Percentiles rank a stretch among this genome's conserved stretches.
Evolutionary conservation across 768 basidiomycete genomes (phyloP).

Genomic region (Mycena latifolia): DNA sequence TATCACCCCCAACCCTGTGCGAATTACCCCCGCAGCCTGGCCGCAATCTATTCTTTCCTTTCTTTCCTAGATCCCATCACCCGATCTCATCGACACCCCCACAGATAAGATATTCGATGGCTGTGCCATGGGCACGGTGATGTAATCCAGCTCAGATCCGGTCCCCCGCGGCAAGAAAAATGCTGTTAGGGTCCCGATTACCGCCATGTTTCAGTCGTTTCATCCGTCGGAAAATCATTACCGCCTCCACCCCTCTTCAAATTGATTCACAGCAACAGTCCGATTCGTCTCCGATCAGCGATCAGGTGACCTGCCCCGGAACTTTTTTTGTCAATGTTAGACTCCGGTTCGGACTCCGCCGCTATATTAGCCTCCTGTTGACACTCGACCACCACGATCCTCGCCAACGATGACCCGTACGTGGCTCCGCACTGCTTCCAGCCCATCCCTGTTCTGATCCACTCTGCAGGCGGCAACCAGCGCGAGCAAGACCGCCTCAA

Average conservation of each 20-base stretch:
- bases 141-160: constrained; percentile 14
- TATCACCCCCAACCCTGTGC: too few relatives aligned
- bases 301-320: constrained; percentile 10
- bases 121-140: not conserved
- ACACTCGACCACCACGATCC: constrained; percentile 31
- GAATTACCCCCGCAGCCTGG: too few relatives aligned
- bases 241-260: not conserved
- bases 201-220: not conserved
- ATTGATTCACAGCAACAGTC: too few relatives aligned
- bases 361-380: constrained; percentile 14
- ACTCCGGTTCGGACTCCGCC: constrained; percentile 40
- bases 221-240: not conserved
- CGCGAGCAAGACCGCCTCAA: constrained; percentile 80
- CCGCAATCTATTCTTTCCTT: too few relatives aligned
- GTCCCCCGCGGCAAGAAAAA: constrained; percentile 46
- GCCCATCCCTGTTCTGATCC: constrained; percentile 23
- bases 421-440: constrained; percentile 41
- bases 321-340: constrained; percentile 27
- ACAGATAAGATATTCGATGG: constrained; percentile 19
- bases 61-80: too few relatives aligned
- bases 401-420: constrained; percentile 70
- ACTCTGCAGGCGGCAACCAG: constrained; percentile 80
- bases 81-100: not conserved
- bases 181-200: constrained; percentile 5
- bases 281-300: not conserved